phyloP scores from a whole-genome alignment of 2,329 filamentous ascomycete species.

The Epichloe festucae region DNA sequence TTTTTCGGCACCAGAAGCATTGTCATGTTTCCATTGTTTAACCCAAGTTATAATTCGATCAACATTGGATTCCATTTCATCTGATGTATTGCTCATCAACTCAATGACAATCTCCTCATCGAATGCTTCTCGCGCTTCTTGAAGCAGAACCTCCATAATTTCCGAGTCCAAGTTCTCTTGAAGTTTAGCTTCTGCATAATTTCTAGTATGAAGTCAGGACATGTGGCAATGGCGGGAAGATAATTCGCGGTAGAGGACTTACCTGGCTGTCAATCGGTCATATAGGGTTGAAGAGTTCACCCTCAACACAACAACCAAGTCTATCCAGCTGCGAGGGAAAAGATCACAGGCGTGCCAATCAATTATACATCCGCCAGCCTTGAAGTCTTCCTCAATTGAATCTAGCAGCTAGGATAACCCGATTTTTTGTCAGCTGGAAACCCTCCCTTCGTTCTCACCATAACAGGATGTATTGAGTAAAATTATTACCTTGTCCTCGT shows the following conservation, averaged over 20 bases:
- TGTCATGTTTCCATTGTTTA: slow-evolving; percentile 54
- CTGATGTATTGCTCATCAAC: slow-evolving; percentile 64
- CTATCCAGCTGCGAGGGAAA: slow-evolving; percentile 87
- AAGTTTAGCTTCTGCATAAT: slow-evolving; percentile 75
- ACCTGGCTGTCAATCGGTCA: slow-evolving; percentile 68
- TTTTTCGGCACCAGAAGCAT: not conserved
- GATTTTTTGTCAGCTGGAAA: slow-evolving; percentile 7
- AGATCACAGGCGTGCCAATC: slow-evolving; percentile 98
- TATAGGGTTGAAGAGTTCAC: slow-evolving; percentile 71
- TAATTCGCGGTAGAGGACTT: slow-evolving; percentile 8
- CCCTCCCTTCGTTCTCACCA: not conserved
- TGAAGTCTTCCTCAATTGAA: slow-evolving; percentile 69
- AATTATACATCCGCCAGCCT: slow-evolving; percentile 72
- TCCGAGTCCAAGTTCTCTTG: slow-evolving; percentile 95
- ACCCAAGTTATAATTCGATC: slow-evolving; percentile 76
- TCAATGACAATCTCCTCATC: slow-evolving; percentile 82
- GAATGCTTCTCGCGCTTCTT: slow-evolving; percentile 81
- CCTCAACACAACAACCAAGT: slow-evolving; percentile 83
- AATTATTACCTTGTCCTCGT: slow-evolving; percentile 76
- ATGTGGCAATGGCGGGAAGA: not conserved
- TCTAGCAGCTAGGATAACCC: slow-evolving; percentile 54
- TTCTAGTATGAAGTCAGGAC: slow-evolving; percentile 29
- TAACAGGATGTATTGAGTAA: not conserved
- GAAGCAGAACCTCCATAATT: slow-evolving; percentile 89
- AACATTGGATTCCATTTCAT: slow-evolving; percentile 82